Evolutionary conservation across 2,329 filamentous ascomycete species (phyloP).

Genomic region (Ilyonectria sp.): DNA sequence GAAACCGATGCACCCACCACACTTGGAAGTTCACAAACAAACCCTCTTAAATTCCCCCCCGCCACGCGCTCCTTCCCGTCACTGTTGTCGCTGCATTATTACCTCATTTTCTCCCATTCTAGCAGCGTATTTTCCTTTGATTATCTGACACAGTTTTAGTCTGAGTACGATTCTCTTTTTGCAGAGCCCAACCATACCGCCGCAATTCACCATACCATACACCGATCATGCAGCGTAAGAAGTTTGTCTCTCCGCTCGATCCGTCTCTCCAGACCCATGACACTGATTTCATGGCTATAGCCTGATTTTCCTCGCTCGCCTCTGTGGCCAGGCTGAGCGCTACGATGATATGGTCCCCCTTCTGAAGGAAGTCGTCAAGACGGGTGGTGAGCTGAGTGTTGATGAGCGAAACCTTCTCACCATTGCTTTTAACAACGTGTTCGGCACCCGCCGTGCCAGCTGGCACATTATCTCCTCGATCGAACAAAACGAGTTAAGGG

Average conservation of each 20-base stretch:
- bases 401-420: slow-evolving; percentile 99
- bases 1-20: neutral
- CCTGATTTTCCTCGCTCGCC: slow-evolving; percentile 69
- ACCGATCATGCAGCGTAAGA: neutral
- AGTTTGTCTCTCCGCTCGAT: slow-evolving; percentile 1
- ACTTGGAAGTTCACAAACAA: neutral
- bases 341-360: slow-evolving; percentile 99
- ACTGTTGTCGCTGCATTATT: neutral
- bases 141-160: neutral
- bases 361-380: slow-evolving; percentile 99
- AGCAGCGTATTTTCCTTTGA: neutral
- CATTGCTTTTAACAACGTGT: slow-evolving; percentile 99
- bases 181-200: neutral
- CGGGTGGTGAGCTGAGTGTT: slow-evolving; percentile 84
- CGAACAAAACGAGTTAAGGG: slow-evolving; percentile 75
- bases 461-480: slow-evolving; percentile 97
- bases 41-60: neutral
- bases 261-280: slow-evolving; percentile 14
- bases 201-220: neutral
- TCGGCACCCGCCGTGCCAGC: slow-evolving; percentile 96
- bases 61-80: neutral
- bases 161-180: neutral
- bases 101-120: neutral
- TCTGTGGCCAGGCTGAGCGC: slow-evolving; percentile 99
- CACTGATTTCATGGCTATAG: slow-evolving; percentile 56